Evolutionary conservation across 495 filamentous ascomycete genomes (phyloP).

Genomic region (Trichoderma gamsii): DNA sequence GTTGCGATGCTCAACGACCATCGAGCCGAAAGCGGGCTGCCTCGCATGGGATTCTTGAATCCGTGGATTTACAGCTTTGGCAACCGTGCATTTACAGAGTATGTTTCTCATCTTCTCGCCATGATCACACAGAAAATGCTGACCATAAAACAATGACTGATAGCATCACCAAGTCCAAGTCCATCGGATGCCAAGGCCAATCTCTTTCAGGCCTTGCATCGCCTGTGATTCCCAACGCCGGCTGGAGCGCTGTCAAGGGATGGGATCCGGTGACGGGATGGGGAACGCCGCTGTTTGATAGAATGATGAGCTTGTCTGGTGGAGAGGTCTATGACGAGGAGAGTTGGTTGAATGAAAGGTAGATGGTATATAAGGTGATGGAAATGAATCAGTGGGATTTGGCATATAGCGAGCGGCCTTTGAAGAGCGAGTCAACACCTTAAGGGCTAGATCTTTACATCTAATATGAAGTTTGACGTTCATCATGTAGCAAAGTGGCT

Average conservation of each 20-base stretch:
- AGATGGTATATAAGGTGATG: too few relatives aligned
- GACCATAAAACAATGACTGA: background rate
- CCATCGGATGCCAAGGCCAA: conserved; percentile 45
- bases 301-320: conserved; percentile 19
- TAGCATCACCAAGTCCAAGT: conserved; percentile 44
- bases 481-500: too few relatives aligned
- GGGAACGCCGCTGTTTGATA: conserved; percentile 31
- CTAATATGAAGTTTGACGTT: too few relatives aligned
- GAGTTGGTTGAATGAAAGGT: background rate
- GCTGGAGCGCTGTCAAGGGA: conserved; percentile 24
- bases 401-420: too few relatives aligned
- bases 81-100: conserved; percentile 46
- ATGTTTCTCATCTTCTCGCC: background rate
- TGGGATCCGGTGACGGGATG: conserved; percentile 28
- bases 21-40: conserved; percentile 42
- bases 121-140: background rate
- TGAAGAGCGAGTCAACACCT: too few relatives aligned
- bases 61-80: conserved; percentile 57
- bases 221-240: conserved; percentile 20
- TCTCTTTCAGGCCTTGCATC: conserved; percentile 15
- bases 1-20: conserved; percentile 61
- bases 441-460: too few relatives aligned
- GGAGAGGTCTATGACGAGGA: background rate
- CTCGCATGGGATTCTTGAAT: conserved; percentile 61
- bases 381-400: too few relatives aligned